phyloP scores from a whole-genome alignment of 2,329 filamentous ascomycete species.

The Lecanicillium sp. region DNA sequence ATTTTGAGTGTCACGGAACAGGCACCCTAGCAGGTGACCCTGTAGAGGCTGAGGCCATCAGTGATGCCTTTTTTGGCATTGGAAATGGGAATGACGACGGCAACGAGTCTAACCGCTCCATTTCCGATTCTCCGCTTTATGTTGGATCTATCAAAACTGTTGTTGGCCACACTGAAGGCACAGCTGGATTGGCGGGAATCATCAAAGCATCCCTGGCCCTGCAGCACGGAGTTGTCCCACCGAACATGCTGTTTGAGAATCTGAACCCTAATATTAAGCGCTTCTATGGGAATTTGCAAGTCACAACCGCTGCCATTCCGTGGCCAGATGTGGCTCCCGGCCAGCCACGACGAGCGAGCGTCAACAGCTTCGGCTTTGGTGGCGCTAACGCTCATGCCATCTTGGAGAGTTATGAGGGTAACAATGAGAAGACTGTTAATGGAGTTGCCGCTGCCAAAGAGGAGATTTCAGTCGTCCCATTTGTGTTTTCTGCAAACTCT shows the following conservation, averaged over 20 bases:
- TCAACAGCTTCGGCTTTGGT: constrained; percentile 24
- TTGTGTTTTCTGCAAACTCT: background rate
- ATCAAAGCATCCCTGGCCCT: constrained; percentile 21
- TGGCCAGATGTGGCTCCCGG: constrained; percentile 17
- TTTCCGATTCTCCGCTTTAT: constrained; percentile 3
- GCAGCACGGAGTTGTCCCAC: constrained; percentile 17
- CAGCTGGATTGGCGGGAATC: constrained; percentile 23
- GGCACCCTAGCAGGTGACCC: constrained; percentile 46
- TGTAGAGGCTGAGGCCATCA: constrained; percentile 36
- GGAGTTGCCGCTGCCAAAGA: background rate
- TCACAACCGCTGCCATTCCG: constrained; percentile 8
- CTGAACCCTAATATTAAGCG: constrained; percentile 20
- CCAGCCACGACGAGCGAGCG: constrained; percentile 13
- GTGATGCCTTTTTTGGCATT: background rate
- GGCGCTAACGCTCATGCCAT: constrained; percentile 23
- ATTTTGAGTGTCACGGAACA: constrained; percentile 41
- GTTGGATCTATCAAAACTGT: constrained; percentile 24
- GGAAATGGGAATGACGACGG: background rate
- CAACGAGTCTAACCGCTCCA: background rate
- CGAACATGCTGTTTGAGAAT: constrained; percentile 20
- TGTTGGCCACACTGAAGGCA: constrained; percentile 24
- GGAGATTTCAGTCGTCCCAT: background rate
- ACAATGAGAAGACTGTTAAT: background rate
- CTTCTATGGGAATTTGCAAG: constrained; percentile 16
- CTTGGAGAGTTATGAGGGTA: constrained; percentile 15